phyloP scores from a whole-genome alignment of 2,329 filamentous ascomycete genomes.

The Dissoconium aciculare region DNA sequence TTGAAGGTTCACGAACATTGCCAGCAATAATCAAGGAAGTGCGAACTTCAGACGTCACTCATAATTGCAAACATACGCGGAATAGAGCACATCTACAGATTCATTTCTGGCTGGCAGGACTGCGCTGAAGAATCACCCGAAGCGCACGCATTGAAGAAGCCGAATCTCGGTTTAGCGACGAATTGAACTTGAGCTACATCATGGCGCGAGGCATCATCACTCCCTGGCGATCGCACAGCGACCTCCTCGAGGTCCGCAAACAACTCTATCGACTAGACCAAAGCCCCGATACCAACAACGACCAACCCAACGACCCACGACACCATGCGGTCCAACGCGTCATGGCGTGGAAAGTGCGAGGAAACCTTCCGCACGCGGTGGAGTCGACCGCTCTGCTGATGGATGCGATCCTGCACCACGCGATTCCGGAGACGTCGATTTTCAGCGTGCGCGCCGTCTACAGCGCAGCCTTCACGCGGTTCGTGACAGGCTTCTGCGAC shows the following conservation, averaged over 20 bases:
- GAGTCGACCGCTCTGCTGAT: slow-evolving; percentile 63
- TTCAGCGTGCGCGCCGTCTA: slow-evolving; percentile 56
- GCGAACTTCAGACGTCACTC: too few species aligned
- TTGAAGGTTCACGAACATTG: too few species aligned
- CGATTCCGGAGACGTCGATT: slow-evolving; percentile 29
- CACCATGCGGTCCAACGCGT: slow-evolving; percentile 28
- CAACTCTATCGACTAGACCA: slow-evolving; percentile 43
- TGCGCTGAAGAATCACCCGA: too few species aligned
- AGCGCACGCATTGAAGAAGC: too few species aligned
- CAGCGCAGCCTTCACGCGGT: slow-evolving; percentile 51
- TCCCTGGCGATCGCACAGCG: slow-evolving; percentile 52
- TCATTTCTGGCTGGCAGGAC: too few species aligned
- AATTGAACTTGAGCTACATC: too few species aligned
- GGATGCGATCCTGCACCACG: slow-evolving; percentile 53
- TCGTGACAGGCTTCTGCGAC: slow-evolving; percentile 68
- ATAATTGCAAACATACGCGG: too few species aligned
- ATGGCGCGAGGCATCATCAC: slow-evolving; percentile 62
- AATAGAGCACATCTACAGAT: too few species aligned
- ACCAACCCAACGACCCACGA: slow-evolving; percentile 15
- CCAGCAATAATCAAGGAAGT: too few species aligned
- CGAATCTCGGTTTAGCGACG: too few species aligned
- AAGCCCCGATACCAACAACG: slow-evolving; percentile 5
- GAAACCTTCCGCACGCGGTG: slow-evolving; percentile 61
- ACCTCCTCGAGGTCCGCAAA: slow-evolving; percentile 50
- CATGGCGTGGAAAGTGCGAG: slow-evolving; percentile 49